phyloP scores from a whole-genome alignment of 2,329 filamentous ascomycete genomes.

The Xylaria sp. region DNA sequence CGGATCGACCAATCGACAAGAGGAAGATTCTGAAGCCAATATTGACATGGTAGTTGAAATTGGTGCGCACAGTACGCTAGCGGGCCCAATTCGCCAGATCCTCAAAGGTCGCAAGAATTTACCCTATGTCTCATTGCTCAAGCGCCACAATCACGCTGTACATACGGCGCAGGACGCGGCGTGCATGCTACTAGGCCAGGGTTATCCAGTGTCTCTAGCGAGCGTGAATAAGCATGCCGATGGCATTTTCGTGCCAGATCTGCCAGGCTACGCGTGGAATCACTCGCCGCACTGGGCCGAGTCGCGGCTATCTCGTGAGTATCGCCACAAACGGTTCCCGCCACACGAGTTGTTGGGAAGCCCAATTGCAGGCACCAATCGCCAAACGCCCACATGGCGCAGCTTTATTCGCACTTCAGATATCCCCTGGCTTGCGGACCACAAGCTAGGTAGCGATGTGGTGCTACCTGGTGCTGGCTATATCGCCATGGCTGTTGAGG shows the following conservation, averaged over 20 bases:
- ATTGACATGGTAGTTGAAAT: constrained; percentile 47
- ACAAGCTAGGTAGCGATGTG: constrained; percentile 50
- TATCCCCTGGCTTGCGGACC: constrained; percentile 56
- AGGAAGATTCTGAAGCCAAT: neutral
- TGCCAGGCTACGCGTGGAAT: constrained; percentile 37
- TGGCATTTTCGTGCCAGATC: constrained; percentile 5
- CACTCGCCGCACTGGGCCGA: constrained; percentile 33
- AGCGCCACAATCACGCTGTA: constrained; percentile 38
- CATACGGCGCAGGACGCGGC: constrained; percentile 44
- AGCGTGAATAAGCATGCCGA: constrained; percentile 33
- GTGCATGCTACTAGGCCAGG: constrained; percentile 31
- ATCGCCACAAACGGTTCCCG: constrained; percentile 3
- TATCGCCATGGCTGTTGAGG: constrained; percentile 38
- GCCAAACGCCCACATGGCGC: constrained; percentile 26
- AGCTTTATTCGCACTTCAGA: constrained; percentile 29
- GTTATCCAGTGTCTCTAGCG: constrained; percentile 28
- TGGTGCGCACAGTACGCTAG: constrained; percentile 48
- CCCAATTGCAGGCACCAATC: constrained; percentile 6
- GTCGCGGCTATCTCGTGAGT: constrained; percentile 7
- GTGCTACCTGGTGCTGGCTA: constrained; percentile 54
- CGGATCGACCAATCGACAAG: no score
- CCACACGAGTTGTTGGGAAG: constrained; percentile 34
- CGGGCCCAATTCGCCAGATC: constrained; percentile 48
- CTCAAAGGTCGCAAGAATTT: constrained; percentile 37
- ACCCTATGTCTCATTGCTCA: constrained; percentile 36